These are phyloP conservation scores for Xeromyces bisporus DNA, from an alignment of 495 filamentous ascomycete species.

Conservation along the genomic window DNA sequence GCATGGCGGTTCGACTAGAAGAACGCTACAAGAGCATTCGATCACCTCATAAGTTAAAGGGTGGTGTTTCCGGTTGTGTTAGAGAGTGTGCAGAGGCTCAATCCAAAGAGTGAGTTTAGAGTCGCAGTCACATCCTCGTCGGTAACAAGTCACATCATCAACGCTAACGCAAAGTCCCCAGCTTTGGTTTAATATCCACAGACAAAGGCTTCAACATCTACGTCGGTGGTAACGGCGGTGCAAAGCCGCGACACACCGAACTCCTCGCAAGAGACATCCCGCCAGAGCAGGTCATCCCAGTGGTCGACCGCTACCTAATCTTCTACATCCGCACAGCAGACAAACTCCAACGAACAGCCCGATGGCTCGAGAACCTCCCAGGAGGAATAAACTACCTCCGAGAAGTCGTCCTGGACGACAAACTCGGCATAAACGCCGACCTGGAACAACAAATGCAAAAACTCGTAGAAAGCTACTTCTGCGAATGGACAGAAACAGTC, in stretches of 20 bases:
- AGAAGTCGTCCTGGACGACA: constrained; percentile 75
- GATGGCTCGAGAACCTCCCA: constrained; percentile 80
- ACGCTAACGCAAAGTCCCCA: constrained; percentile 13
- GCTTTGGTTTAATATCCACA: constrained; percentile 84
- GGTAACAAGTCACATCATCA: background rate
- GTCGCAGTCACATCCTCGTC: background rate
- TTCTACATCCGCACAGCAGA: constrained; percentile 97
- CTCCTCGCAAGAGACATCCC: constrained; percentile 86
- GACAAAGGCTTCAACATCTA: constrained; percentile 95
- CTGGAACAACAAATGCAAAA: constrained; percentile 85
- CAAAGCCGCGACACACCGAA: constrained; percentile 70
- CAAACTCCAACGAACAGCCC: constrained; percentile 82
- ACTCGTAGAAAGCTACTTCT: constrained; percentile 77
- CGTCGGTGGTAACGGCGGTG: constrained; percentile 84
- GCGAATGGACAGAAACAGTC: constrained; percentile 87
- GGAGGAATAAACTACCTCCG: constrained; percentile 75
- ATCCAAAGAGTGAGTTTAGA: constrained; percentile 75
- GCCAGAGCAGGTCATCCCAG: constrained; percentile 66
- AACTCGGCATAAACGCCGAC: constrained; percentile 70
- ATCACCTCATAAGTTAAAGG: constrained; percentile 86
- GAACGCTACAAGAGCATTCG: constrained; percentile 92
- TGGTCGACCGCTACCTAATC: constrained; percentile 82
- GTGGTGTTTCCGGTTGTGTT: constrained; percentile 81
- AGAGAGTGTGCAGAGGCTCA: constrained; percentile 92
- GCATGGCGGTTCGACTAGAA: constrained; percentile 83